Evolutionary conservation across 2,329 filamentous ascomycete genomes (phyloP), one percentile per base, ranked within the genome.

Genomic region (Didymella lethalis): DNA sequence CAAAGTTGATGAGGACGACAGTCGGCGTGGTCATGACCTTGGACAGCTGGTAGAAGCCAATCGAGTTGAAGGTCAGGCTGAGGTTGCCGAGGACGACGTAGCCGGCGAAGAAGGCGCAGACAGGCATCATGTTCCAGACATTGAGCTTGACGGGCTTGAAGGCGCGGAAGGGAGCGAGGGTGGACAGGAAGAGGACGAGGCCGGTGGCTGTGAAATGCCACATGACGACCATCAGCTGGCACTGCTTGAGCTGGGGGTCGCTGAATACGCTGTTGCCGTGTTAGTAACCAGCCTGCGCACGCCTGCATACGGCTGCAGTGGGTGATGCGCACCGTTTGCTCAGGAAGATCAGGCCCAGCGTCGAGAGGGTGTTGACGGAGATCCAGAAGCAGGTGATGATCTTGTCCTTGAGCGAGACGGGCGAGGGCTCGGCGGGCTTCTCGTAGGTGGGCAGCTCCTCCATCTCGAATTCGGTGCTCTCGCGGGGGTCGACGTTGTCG

Each of bases 1-100:
- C 55, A 57, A 79, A 81, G 71, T 80, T 80, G 64, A 82, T 76
- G 18, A 81, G 63, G 32, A 80, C 80, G 23, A 82, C 80, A 49
- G 76, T 79, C 12, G 80, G 79, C 0, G 79, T 81, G 10, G 79
- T 82, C 79, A 82, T 81, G 58, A 81, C 80, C 67, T 82, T 82
- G 54, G 79, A 79, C 26, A 82, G 72, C 66, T 81, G 79, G 69
- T 82, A 82, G 68, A 81, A 81, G 46, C 79, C 79, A 59, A 82
- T 77, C 26, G 77, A 77, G 71, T 82, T 82, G 67, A 77, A 80
- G 18, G 79, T 77, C 70, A 82, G 68, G 58, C 77, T 79, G 51
- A 81, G 68, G 59, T 82, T 82, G 28, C 79, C 79, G 53, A 82
- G 75, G 40, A 82, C 78, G 32, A 82, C 72, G 59, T 81, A 81